Evolutionary conservation across 2,329 filamentous ascomycete genomes (phyloP).

Genomic region (Ophiostoma tasmaniense): DNA sequence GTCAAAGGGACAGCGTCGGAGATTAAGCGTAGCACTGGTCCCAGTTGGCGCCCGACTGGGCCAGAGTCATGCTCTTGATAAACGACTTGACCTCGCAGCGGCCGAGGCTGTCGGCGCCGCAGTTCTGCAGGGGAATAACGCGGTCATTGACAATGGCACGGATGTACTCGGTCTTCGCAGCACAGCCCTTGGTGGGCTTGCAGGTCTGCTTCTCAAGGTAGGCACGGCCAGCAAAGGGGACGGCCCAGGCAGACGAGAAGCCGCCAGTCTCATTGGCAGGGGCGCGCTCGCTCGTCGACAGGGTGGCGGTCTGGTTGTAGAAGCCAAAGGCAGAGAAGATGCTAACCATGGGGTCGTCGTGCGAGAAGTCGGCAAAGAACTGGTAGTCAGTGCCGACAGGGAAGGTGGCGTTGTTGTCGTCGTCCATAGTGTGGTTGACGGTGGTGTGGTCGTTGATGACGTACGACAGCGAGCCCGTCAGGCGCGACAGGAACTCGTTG

Average conservation of each 20-base stretch:
- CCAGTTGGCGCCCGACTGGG: conserved; percentile 65
- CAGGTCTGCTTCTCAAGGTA: conserved; percentile 87
- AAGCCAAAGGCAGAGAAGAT: conserved; percentile 71
- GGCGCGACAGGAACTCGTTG: conserved; percentile 76
- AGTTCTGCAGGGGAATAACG: conserved; percentile 63
- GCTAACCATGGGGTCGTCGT: conserved; percentile 78
- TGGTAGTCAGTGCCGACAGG: conserved; percentile 49
- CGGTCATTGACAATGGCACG: conserved; percentile 77
- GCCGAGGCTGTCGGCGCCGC: conserved; percentile 60
- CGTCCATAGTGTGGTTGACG: conserved; percentile 70
- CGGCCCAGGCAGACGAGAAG: conserved; percentile 68
- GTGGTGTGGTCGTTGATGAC: conserved; percentile 56
- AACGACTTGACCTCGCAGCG: conserved; percentile 63
- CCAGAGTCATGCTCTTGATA: conserved; percentile 67
- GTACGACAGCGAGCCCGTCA: conserved; percentile 60
- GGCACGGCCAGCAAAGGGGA: conserved; percentile 71
- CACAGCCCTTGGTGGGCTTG: conserved; percentile 24
- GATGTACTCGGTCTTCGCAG: conserved; percentile 56
- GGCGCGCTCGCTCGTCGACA: conserved; percentile 41
- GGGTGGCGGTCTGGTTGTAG: conserved; percentile 50
- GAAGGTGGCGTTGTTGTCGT: conserved; percentile 53
- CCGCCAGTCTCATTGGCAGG: conserved; percentile 49
- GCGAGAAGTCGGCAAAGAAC: conserved; percentile 83
- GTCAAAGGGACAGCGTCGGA: not conserved
- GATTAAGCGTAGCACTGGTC: conserved; percentile 43